Conservation (phyloP, 805 yeast genomes). For the Yarrowia sp. region DNA sequence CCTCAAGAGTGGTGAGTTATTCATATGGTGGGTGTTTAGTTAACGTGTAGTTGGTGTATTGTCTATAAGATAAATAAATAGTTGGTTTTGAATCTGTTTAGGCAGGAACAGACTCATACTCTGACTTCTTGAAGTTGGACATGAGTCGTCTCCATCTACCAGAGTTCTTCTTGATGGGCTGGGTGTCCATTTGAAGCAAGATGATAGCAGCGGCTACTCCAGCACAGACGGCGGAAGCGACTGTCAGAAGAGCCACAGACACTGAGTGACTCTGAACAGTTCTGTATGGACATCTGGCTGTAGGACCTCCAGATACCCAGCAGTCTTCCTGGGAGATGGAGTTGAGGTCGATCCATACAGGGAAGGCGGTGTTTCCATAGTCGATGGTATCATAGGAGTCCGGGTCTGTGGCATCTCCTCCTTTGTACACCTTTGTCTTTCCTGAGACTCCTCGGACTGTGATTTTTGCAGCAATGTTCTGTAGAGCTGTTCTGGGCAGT, state of each 20-base stretch:
- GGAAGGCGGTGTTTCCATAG: constrained; percentile 46
- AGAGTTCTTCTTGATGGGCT: constrained; percentile 76
- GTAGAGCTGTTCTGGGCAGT: constrained; percentile 60
- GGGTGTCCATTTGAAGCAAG: constrained; percentile 61
- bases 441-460: constrained; percentile 22
- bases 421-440: constrained; percentile 15
- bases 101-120: constrained; percentile 88
- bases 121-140: constrained; percentile 64
- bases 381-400: constrained; percentile 37
- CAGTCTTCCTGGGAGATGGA: constrained; percentile 76
- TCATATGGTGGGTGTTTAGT: too few species aligned
- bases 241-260: constrained; percentile 69
- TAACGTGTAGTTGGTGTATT: constrained; percentile 2
- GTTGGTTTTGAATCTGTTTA: constrained; percentile 47
- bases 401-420: constrained; percentile 30
- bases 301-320: constrained; percentile 85
- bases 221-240: constrained; percentile 66
- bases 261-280: constrained; percentile 60
- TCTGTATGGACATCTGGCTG: constrained; percentile 79
- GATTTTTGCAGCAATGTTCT: constrained; percentile 50
- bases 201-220: constrained; percentile 60
- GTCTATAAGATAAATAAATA: constrained; percentile 46
- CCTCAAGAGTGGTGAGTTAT: too few species aligned
- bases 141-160: constrained; percentile 67
- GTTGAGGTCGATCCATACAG: constrained; percentile 82